phyloP scores from a whole-genome alignment of 257 asterid genomes.

The Hygrophila difformis region DNA sequence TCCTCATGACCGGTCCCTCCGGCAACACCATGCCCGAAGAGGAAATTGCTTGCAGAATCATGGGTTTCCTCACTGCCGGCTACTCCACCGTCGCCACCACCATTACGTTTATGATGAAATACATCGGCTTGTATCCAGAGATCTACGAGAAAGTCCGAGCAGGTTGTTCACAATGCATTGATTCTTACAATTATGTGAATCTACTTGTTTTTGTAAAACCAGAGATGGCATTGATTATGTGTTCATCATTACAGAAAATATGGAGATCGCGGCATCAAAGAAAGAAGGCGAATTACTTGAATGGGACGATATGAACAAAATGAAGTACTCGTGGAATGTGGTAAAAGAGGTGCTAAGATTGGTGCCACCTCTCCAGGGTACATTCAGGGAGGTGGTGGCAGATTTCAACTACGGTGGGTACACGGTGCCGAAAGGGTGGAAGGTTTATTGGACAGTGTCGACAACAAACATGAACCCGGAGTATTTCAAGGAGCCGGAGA shows the following conservation, averaged over 20 bases:
- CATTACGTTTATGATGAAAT: constrained; percentile 41
- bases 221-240: too few relatives aligned
- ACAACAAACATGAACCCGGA: constrained; percentile 39
- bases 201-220: too few relatives aligned
- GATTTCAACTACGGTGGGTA: constrained; percentile 55
- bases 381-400: constrained; percentile 38
- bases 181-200: too few relatives aligned
- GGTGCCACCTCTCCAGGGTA: constrained; percentile 59
- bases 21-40: constrained; percentile 36
- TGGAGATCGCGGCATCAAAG: constrained; percentile 33
- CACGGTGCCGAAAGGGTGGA: constrained; percentile 60
- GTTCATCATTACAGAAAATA: constrained; percentile 37
- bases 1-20: constrained; percentile 21
- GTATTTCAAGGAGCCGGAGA: constrained; percentile 35
- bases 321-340: constrained; percentile 56
- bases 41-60: constrained; percentile 46
- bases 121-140: constrained; percentile 34
- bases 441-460: constrained; percentile 55
- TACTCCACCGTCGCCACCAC: constrained; percentile 52
- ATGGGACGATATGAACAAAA: constrained; percentile 50
- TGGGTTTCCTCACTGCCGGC: constrained; percentile 57
- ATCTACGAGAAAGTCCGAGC: constrained; percentile 29
- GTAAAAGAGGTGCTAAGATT: constrained; percentile 50
- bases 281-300: constrained; percentile 30
- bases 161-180: constrained; percentile 15